Base-by-base conservation (phyloP, 106 monocot species). In the Apostasia ramifera region DNA sequence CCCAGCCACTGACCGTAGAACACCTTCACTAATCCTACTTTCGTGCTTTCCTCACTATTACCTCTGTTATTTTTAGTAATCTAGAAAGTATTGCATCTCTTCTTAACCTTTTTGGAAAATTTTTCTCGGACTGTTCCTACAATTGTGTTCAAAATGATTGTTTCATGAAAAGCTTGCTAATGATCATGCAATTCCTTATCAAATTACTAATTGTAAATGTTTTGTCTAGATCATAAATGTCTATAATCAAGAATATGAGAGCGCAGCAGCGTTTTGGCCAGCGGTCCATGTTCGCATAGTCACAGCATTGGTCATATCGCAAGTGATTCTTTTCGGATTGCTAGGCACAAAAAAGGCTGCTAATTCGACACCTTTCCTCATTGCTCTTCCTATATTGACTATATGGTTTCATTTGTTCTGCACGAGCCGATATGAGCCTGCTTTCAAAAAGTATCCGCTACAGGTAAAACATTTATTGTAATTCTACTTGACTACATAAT, bases 231-330 rank as follows among this genome's bases (percentile, higher is more conserved):
- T 91, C 2, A 87, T 91, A 62, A 91, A 91, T 65, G 91, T 91
- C 6, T 91, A 91, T 70, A 84, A 91, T 70, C 86, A 86, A 81
- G 80, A 91, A 71, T 91, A 91, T 71, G 91, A 91, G 71, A 91
- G 91, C 53, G 84, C 66, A 15, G 91, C 77, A 63, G 81, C 79
- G 68, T 91, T 87, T 67, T 91, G 91, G 91, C 91, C 91, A 40
- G 79, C 74, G 62, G 91, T 91, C 42, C 86, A 91, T 79, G 47
- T 75, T 1, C 81, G 86, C 12, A 78, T 91, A 54, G 70, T 91
- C 6, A 41, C 58, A 46, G 87, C 86, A 8, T 45, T 91, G 59
- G 50, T 86, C 52, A 84, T 87, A 73, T 81, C 91, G 38, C 91
- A 91, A 52, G 15, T 91, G 70, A 77, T 86, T 62, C 79, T 91